These are phyloP conservation scores for Aspergillus proliferans DNA, from an alignment of 2,329 filamentous ascomycete species.

Conservation along the genomic window DNA sequence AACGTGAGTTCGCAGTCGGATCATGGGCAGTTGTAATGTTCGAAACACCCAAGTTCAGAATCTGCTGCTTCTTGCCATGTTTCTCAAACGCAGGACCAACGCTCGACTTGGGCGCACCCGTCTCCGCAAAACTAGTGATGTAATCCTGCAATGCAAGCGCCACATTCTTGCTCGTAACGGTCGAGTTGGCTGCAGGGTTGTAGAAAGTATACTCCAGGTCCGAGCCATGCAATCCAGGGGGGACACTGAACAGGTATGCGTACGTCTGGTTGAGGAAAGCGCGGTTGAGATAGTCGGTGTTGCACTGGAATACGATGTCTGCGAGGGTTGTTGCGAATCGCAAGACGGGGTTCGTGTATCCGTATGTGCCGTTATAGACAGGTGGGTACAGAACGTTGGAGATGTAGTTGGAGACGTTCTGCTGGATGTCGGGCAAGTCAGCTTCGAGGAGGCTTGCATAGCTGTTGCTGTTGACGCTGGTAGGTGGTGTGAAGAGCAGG, in stretches of 20 bases:
- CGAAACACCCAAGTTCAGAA: slow-evolving; percentile 40
- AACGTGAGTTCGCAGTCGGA: slow-evolving; percentile 43
- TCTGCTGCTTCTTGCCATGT: slow-evolving; percentile 40
- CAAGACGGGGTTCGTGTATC: slow-evolving; percentile 41
- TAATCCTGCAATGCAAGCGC: slow-evolving; percentile 33
- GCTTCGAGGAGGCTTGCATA: slow-evolving; percentile 14
- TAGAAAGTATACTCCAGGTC: slow-evolving; percentile 52
- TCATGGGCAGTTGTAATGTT: slow-evolving; percentile 40
- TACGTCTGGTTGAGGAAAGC: slow-evolving; percentile 48
- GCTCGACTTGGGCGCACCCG: slow-evolving; percentile 28
- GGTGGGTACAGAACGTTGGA: slow-evolving; percentile 47
- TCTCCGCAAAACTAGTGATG: slow-evolving; percentile 31
- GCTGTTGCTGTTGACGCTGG: slow-evolving; percentile 17
- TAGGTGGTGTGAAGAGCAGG: slow-evolving; percentile 35
- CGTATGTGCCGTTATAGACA: slow-evolving; percentile 42
- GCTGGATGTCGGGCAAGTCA: slow-evolving; percentile 18
- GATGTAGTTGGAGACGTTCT: slow-evolving; percentile 37
- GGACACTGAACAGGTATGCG: slow-evolving; percentile 49
- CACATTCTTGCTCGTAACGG: slow-evolving; percentile 21
- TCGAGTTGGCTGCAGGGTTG: slow-evolving; percentile 27
- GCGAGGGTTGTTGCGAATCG: slow-evolving; percentile 38
- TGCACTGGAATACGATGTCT: slow-evolving; percentile 47
- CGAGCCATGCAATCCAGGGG: slow-evolving; percentile 48
- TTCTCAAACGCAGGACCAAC: slow-evolving; percentile 40
- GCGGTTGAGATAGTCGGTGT: slow-evolving; percentile 47